Base-by-base conservation (phyloP, 768 basidiomycete genomes). In the Hebeloma cylindrosporum region DNA sequence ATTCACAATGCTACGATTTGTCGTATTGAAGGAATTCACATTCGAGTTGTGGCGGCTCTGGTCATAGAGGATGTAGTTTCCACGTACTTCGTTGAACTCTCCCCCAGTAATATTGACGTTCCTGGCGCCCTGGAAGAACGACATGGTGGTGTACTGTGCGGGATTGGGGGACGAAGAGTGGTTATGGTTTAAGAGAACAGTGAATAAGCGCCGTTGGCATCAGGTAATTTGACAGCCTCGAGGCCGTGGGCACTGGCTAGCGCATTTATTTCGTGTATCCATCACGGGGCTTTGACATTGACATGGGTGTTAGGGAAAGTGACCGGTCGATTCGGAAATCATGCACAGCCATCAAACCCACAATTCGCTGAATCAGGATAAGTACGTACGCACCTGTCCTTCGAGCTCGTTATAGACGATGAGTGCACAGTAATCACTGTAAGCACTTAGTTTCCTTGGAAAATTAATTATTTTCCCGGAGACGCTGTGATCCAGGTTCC, bases 61-160 rank as follows among this genome's bases (percentile, higher is more conserved):
- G 17, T 60, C 40, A 43, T 37, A 37, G 7, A 47, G 34, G 13
- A 4, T 43, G 22, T 37, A 33, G 13, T 41, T 37, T 3, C 52
- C 54, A 7, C 36, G 37, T 2, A 52, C 39, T 3, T 40, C 14
- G 38, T 43, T 48, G 46, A 60, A 60, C 1, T 34, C 13, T 1
- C 52, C 59, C 4, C 51, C 54, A 7, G 1, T 21, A 34, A 60
- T 58, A 14, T 29, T 40, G 38, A 60, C n/a, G 28, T 48, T 35
- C 10, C 7, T 9, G 1, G 51, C 44, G 3, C 47, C 40, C 7
- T 33, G 9, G 38, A 60, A 60, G 47, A 60, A 60, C 23, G 47
- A 20, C 28, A 42, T 40, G 36, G 4, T 21, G 18, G 21, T 6
- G n/a, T n/a, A 16, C 18, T 14, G 5, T 7, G 28, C 11, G 6